Base-by-base conservation (phyloP, 345 rosid species). In the Kandelia obovata region DNA sequence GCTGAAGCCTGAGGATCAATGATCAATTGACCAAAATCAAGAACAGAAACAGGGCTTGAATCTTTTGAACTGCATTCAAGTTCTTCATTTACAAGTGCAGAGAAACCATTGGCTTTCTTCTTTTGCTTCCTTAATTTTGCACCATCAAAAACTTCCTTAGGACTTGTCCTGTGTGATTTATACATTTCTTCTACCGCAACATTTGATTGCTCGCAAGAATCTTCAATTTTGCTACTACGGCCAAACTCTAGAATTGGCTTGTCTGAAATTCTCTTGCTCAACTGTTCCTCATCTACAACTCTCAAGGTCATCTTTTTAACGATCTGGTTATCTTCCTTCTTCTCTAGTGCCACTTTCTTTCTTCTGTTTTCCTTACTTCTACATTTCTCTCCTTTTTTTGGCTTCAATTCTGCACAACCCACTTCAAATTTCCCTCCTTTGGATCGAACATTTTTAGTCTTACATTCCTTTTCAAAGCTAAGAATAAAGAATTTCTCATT, bases 41-140 rank as follows among this genome's bases (percentile, higher is more conserved):
- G 96, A 80, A 90, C 98, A 1, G 96, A 92, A 80, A 92, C 92
- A 19, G 96, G 98, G 81, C 96, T 92, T 4, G 83, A 84, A 49
- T 87, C 87, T 75, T 90, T 82, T 16, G 90, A 66, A 75, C 81
- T 82, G 80, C 82, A 76, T 63, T 72, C 85, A 31, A 69, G 71
- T 39, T 87, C 92, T 31, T 80, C 74, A 27, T 66, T 47, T 27
- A 68, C 53, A 62, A 62, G 58, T 46, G 21, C 32, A 13, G 13
- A 43, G 8, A 19, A 7, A 16, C 39, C 31, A 3, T 47, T 53
- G 16, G 39, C 71, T 62, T 49, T 69, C 73, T 64, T 81, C 65
- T 75, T 83, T 32, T 25, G 46, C 68, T 62, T 84, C 26, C 67
- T 75, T 58, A 63, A 23, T 57, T 43, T 71, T 35, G 66, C 69